Conservation (phyloP, 202 grass and related monocot species). For the Alloteropsis angusta region DNA sequence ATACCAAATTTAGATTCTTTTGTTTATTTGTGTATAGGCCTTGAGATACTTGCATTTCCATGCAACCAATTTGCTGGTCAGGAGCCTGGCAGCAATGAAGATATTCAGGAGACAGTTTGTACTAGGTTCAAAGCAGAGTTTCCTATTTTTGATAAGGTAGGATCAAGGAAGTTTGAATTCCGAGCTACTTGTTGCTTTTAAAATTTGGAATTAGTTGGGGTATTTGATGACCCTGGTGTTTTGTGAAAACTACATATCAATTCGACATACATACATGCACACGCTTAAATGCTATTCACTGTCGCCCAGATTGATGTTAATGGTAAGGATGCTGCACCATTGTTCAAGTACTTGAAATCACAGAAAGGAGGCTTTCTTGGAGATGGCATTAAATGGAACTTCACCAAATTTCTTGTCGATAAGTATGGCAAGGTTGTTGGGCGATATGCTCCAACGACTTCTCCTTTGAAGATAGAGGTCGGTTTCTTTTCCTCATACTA, state of each 20-base stretch:
- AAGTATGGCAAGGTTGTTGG: slow-evolving; percentile 49
- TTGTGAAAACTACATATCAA: background rate
- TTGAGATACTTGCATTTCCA: slow-evolving; percentile 69
- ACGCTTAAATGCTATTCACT: background rate
- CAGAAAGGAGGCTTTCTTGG: slow-evolving; percentile 48
- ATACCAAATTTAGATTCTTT: background rate
- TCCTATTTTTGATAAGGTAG: slow-evolving; percentile 69
- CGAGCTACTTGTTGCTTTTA: background rate
- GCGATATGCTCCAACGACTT: slow-evolving; percentile 48
- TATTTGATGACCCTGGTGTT: no score
- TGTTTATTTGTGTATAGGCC: slow-evolving; percentile 9
- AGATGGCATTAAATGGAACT: slow-evolving; percentile 74
- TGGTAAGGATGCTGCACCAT: slow-evolving; percentile 37
- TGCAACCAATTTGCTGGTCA: slow-evolving; percentile 63
- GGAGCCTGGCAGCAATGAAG: slow-evolving; percentile 53
- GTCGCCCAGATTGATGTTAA: slow-evolving; percentile 46
- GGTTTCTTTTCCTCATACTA: background rate
- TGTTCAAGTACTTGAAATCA: slow-evolving; percentile 60
- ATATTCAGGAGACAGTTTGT: slow-evolving; percentile 58
- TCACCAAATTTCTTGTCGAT: slow-evolving; percentile 57
- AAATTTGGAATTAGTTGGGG: no score
- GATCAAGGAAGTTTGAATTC: background rate
- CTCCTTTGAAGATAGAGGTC: slow-evolving; percentile 54
- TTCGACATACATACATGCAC: background rate
- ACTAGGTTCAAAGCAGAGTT: slow-evolving; percentile 61